These are phyloP conservation scores for Paxillus rubicundulus DNA, from an alignment of 768 basidiomycete genomes.

Conservation along the genomic window DNA sequence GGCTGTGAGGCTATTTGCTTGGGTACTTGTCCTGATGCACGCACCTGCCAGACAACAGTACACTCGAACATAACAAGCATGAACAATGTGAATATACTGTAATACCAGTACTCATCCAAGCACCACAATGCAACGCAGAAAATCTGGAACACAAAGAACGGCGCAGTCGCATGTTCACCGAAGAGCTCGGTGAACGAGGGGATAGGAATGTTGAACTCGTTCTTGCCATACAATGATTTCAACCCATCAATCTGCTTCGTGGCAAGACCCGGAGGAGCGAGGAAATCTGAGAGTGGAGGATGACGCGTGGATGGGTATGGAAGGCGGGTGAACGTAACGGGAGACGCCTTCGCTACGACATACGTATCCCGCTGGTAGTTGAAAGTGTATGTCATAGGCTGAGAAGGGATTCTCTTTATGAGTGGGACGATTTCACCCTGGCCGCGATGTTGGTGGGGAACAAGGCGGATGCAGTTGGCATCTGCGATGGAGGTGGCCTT, in stretches of 20 bases:
- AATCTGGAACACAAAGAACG: constrained; percentile 99
- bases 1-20: background rate
- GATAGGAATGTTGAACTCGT: constrained; percentile 96
- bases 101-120: constrained; percentile 99
- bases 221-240: constrained; percentile 76
- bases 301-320: constrained; percentile 81
- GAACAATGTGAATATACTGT: constrained; percentile 95
- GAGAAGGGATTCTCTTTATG: constrained; percentile 54
- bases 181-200: constrained; percentile 93
- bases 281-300: constrained; percentile 68
- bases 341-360: constrained; percentile 56
- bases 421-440: constrained; percentile 86
- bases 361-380: constrained; percentile 95
- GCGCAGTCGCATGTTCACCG: constrained; percentile 93
- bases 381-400: constrained; percentile 75
- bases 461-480: constrained; percentile 78
- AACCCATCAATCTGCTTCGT: constrained; percentile 48
- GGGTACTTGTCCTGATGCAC: constrained; percentile 17
- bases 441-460: constrained; percentile 79
- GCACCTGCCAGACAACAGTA: constrained; percentile 96
- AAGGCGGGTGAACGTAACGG: constrained; percentile 68
- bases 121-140: constrained; percentile 99
- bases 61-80: constrained; percentile 99
- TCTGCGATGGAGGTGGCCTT: constrained; percentile 63
- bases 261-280: constrained; percentile 55